Evolutionary conservation across 495 filamentous ascomycete genomes (phyloP).

Genomic region (Immersiella caudata): DNA sequence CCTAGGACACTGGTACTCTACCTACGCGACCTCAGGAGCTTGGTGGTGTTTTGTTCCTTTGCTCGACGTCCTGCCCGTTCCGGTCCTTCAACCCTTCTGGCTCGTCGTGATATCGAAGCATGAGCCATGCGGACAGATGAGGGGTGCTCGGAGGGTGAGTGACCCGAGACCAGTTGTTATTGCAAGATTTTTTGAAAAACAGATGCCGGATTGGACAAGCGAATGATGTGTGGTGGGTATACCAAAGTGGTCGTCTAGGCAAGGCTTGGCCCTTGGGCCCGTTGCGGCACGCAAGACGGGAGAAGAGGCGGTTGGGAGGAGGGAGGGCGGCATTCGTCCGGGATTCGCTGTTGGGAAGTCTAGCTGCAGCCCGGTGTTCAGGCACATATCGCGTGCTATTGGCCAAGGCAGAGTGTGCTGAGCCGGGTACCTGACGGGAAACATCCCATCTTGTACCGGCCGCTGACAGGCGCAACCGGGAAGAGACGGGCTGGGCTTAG

Average conservation of each 20-base stretch:
- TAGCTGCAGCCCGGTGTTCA: slow-evolving; percentile 2
- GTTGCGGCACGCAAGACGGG: background rate
- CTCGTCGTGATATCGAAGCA: background rate
- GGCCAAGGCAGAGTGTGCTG: slow-evolving; percentile 20
- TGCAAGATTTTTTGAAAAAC: background rate
- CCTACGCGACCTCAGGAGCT: background rate
- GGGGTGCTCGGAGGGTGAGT: background rate
- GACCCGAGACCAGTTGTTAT: background rate
- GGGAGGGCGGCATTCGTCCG: background rate
- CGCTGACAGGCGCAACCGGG: slow-evolving; percentile 33
- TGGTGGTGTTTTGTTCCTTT: background rate
- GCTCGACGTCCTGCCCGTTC: background rate
- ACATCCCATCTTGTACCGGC: slow-evolving; percentile 32
- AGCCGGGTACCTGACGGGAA: slow-evolving; percentile 45
- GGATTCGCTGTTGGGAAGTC: background rate
- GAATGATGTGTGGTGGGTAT: background rate
- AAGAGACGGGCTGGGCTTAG: slow-evolving; percentile 1
- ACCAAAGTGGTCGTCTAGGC: background rate
- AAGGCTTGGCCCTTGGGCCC: background rate
- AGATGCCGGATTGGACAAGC: background rate
- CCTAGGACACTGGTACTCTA: background rate
- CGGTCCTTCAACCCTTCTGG: background rate
- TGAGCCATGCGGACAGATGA: too few species aligned
- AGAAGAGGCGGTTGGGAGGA: background rate
- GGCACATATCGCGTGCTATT: slow-evolving; percentile 17